Evolutionary conservation across 2,329 filamentous ascomycete species (phyloP).

Genomic region (Verticillium isaacii): DNA sequence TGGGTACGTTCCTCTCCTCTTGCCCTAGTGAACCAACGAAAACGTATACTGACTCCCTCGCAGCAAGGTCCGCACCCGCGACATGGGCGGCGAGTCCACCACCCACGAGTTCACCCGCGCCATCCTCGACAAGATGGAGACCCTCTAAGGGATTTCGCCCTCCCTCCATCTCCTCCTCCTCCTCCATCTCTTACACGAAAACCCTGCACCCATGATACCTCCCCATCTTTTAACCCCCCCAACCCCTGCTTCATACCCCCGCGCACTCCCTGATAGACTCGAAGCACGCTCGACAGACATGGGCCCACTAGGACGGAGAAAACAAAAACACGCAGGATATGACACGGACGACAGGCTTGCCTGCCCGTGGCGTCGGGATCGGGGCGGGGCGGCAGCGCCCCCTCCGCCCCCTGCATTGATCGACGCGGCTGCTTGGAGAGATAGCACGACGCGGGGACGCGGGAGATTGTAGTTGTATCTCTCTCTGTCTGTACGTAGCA

Average conservation of each 20-base stretch:
- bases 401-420: conserved; percentile 2
- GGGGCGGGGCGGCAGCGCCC: neutral
- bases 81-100: conserved; percentile 88
- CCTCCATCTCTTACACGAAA: neutral
- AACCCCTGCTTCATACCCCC: neutral
- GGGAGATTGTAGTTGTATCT: conserved; percentile 14
- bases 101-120: conserved; percentile 95
- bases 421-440: conserved; percentile 6
- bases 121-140: conserved; percentile 93
- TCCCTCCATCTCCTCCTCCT: neutral
- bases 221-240: conserved; percentile 1
- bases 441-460: conserved; percentile 3
- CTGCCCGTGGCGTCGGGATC: neutral
- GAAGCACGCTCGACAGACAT: neutral
- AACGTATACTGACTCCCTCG: conserved; percentile 35
- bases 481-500: conserved; percentile 12
- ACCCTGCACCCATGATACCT: conserved; percentile 3
- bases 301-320: neutral
- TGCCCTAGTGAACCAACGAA: neutral
- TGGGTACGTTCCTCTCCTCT: conserved; percentile 56
- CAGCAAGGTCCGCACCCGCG: conserved; percentile 82
- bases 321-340: neutral
- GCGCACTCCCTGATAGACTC: neutral
- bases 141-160: conserved; percentile 41
- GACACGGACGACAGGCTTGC: neutral